These are phyloP conservation scores for Talaromyces sp. DNA, from an alignment of 2,329 filamentous ascomycete species.

Conservation along the genomic window DNA sequence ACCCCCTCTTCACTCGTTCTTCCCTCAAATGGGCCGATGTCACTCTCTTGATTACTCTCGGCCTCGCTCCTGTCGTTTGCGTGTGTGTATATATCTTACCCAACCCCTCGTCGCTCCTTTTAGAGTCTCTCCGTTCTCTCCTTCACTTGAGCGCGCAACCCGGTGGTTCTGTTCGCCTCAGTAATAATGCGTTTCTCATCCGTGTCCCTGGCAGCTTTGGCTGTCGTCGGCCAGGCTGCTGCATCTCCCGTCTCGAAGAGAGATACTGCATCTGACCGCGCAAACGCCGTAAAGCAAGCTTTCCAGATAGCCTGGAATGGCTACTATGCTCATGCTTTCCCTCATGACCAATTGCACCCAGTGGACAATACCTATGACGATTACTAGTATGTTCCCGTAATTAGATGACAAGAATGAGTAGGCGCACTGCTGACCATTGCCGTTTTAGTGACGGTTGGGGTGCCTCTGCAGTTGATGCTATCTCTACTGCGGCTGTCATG, in stretches of 20 bases:
- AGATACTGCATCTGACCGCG: conserved; percentile 29
- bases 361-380: conserved; percentile 61
- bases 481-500: conserved; percentile 77
- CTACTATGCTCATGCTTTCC: conserved; percentile 69
- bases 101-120: not conserved
- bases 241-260: conserved; percentile 20
- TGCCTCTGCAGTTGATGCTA: conserved; percentile 72
- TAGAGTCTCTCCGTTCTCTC: not conserved
- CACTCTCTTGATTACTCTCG: conserved; percentile 5
- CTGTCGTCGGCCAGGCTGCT: conserved; percentile 21
- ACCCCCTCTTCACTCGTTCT: not conserved
- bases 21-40: not conserved
- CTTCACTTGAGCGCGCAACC: not conserved
- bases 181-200: conserved; percentile 13
- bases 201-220: conserved; percentile 15
- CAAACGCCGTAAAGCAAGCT: conserved; percentile 60
- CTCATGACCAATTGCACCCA: conserved; percentile 69
- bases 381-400: conserved; percentile 55
- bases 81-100: not conserved
- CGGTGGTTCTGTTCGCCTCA: not conserved
- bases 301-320: conserved; percentile 68
- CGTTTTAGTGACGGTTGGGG: conserved; percentile 71
- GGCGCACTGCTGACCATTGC: conserved; percentile 13
- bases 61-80: not conserved
- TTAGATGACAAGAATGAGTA: not conserved